Evolutionary conservation across 805 yeast genomes (phyloP), one percentile per base, ranked within the genome.

Genomic region (Ogataea salicorniae): DNA sequence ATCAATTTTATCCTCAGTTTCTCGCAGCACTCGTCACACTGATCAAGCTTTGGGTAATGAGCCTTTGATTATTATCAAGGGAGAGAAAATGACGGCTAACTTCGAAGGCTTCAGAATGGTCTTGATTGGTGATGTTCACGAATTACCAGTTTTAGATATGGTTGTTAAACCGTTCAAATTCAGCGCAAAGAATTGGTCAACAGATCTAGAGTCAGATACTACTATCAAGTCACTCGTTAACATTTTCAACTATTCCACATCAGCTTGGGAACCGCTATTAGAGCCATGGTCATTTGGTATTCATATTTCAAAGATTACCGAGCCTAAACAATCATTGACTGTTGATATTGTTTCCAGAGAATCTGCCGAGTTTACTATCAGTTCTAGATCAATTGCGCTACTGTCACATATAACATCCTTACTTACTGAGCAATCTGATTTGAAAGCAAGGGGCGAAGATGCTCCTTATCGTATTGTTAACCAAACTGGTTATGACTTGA

Each of bases 251-350:
- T 91, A 91, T 63, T 79, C 97, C 0, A 80, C 86, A 51, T 90
- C 97, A 3, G 78, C 89, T 0, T 91, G 99, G 98, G 98, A 94
- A 59, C 97, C 99, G 0, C 70, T 94, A 41, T 64, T 94, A 43
- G 99, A 94, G 59, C 84, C 92, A 0, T 86, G 96, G 87, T 83
- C 88, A 6, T 71, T 92, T 43, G 81, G 88, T 0, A 66, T 87
- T 13, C 88, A 86, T 61, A 79, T 85, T 2, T 72, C 87, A 1
- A 78, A 76, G 45, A 67, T 67, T 0, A 49, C 60, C 0, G 72
- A 71, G 14, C 75, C 80, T 0, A 73, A 74, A 6, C 71, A 76
- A 6, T 70, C 78, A 17, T 57, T 84, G 3, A 61, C 75, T 34
- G 71, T 92, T 40, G 91, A 88, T 58, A 69, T 94, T 6, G 77